These are phyloP conservation scores for Dalbergia oliveri DNA, from an alignment of 306 rosid genomes.

Conservation along the genomic window DNA sequence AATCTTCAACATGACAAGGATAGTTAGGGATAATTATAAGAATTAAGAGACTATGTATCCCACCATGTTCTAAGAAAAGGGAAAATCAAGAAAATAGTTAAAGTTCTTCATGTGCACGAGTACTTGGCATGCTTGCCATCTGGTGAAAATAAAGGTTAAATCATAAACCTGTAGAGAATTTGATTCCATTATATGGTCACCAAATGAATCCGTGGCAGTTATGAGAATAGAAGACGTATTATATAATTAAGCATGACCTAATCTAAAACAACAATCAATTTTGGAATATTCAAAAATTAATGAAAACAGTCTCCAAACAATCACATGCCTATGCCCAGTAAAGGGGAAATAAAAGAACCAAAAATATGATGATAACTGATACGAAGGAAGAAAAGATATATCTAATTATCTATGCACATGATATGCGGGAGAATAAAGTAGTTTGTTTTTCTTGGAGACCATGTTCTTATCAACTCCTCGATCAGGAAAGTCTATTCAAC, in stretches of 20 bases:
- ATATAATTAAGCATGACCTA: background rate
- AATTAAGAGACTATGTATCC: too few species aligned
- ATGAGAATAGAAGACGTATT: background rate
- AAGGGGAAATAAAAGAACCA: constrained; percentile 1
- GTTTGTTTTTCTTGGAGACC: too few species aligned
- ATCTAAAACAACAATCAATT: constrained; percentile 14
- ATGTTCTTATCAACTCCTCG: too few species aligned
- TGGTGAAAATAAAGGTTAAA: constrained; percentile 38
- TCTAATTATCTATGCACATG: constrained; percentile 55
- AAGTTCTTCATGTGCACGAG: constrained; percentile 1
- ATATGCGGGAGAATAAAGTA: constrained; percentile 33
- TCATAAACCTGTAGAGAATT: background rate
- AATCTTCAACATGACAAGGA: background rate
- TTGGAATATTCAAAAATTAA: constrained; percentile 4
- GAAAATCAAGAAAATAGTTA: too few species aligned
- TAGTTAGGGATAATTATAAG: too few species aligned
- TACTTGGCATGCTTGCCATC: constrained; percentile 33
- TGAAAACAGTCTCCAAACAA: constrained; percentile 2
- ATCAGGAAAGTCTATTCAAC: too few species aligned
- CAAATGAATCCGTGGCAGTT: background rate
- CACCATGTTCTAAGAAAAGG: too few species aligned
- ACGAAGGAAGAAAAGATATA: background rate
- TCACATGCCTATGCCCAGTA: constrained; percentile 27
- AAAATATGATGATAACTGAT: background rate
- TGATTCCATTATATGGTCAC: background rate